Evolutionary conservation across 1,139 yeast genomes (phyloP), one percentile per base, ranked within the genome.

Genomic region (Hemisphaericaspora lyxosophila): DNA sequence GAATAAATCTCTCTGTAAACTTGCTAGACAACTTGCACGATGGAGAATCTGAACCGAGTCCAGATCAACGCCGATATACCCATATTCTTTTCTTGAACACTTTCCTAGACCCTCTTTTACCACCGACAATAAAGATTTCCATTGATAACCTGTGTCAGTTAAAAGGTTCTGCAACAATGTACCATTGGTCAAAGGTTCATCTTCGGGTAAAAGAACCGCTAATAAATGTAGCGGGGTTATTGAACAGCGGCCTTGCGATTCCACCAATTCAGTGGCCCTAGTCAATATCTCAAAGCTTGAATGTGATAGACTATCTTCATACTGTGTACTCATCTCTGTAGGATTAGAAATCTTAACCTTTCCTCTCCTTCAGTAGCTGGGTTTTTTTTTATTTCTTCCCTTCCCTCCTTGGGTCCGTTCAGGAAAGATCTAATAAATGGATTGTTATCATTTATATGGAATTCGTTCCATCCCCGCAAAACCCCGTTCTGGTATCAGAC

Each of bases 211-310:
- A 18, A 18, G 8, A 11, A 12, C 15, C 4, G 20, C 20, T 15
- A 28, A 28, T 7, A 28, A 28, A 11, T 28, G 31, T 5, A 28
- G 11, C 12, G 31, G 31, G 5, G 31, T 28, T 5, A 28, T 19
- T 18, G 31, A 17, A 8, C 23, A 17, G 12, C 18, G 31, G 12
- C 23, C 23, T 23, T n/a, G 17, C 5, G 31, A 17, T 28, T 18
- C 12, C 9, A 18, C 31, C 23, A 28, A 28, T 5, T 7, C 12
- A 7, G 23, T 28, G 8, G 31, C 22, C 5, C 31, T 17, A 8
- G n/a, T 15, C 9, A 28, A 9, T 28, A 28, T 28, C n/a, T 28
- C 31, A 17, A 28, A 15, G 23, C 23, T 28, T 3, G 23, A 7
- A 6, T 18, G 17, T 7, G 31, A 14, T 4, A 28, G 17, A n/a